Conservation (phyloP, 352 stramenopile genomes). For the Phytophthora ohioensis region DNA sequence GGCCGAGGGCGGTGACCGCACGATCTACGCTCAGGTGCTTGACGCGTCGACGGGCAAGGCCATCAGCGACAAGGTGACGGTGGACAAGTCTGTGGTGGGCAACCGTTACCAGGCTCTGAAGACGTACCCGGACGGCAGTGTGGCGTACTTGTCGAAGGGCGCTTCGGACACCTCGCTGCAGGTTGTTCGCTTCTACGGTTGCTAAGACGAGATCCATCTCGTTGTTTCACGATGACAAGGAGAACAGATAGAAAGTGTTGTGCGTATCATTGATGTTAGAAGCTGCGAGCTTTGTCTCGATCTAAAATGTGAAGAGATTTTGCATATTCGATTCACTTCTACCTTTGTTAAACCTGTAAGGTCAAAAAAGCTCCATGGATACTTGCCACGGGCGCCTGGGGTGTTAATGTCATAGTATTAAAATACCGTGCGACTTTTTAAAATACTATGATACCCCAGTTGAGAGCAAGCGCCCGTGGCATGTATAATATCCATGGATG, state of each 20-base stretch:
- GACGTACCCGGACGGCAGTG: constrained; percentile 54
- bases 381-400: too few species aligned
- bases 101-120: constrained; percentile 76
- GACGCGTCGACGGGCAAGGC: constrained; percentile 47
- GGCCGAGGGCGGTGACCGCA: constrained; percentile 29
- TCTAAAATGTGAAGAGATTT: neutral
- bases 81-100: constrained; percentile 54
- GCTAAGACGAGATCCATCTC: constrained; percentile 29
- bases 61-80: constrained; percentile 56
- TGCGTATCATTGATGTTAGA: constrained; percentile 5
- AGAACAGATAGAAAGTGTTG: neutral
- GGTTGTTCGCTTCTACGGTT: constrained; percentile 58
- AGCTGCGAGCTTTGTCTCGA: neutral
- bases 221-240: neutral
- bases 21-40: constrained; percentile 61
- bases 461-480: too few species aligned
- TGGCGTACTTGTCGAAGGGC: constrained; percentile 63
- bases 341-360: too few species aligned
- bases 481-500: too few species aligned
- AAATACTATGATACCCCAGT: too few species aligned
- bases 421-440: too few species aligned
- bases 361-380: too few species aligned
- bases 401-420: too few species aligned
- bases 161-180: constrained; percentile 48
- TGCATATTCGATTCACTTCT: neutral